phyloP scores from a whole-genome alignment of 208 protist species.

The Leishmania amazonensis region DNA sequence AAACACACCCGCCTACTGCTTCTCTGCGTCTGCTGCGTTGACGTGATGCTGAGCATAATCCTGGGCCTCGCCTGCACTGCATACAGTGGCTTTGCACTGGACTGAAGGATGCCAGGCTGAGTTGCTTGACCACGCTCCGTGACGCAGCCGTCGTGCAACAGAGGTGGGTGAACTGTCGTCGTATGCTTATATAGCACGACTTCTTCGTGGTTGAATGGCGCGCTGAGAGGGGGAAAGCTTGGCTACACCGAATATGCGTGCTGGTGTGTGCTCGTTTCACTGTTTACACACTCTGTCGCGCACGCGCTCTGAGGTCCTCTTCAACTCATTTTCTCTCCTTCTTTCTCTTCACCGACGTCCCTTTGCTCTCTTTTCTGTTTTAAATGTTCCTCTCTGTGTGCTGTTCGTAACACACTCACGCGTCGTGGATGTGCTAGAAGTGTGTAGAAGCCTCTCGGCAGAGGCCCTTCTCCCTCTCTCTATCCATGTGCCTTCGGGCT shows the following conservation, averaged over 20 bases:
- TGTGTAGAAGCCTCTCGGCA: not conserved
- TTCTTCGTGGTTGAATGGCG: not conserved
- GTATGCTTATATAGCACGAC: not conserved
- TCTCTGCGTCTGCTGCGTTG: not conserved
- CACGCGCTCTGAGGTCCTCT: not conserved
- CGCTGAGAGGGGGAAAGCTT: not conserved
- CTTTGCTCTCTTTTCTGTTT: constrained; percentile 6
- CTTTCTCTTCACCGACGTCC: not conserved
- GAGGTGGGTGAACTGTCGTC: not conserved
- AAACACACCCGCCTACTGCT: not conserved
- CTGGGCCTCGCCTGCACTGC: not conserved
- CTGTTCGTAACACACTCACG: not conserved
- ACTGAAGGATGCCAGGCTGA: not conserved
- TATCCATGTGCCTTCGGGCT: not conserved
- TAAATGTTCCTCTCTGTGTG: not conserved
- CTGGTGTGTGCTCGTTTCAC: not conserved
- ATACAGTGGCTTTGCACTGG: not conserved
- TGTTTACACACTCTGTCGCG: not conserved
- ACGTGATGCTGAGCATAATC: not conserved
- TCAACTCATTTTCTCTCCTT: not conserved
- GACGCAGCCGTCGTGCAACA: not conserved
- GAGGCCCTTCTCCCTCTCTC: constrained; percentile 5
- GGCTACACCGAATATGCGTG: not conserved
- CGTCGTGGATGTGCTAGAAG: not conserved
- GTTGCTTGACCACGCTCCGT: not conserved